Conservation (phyloP, 768 basidiomycete genomes). For the Rhodotorula paludigena region DNA sequence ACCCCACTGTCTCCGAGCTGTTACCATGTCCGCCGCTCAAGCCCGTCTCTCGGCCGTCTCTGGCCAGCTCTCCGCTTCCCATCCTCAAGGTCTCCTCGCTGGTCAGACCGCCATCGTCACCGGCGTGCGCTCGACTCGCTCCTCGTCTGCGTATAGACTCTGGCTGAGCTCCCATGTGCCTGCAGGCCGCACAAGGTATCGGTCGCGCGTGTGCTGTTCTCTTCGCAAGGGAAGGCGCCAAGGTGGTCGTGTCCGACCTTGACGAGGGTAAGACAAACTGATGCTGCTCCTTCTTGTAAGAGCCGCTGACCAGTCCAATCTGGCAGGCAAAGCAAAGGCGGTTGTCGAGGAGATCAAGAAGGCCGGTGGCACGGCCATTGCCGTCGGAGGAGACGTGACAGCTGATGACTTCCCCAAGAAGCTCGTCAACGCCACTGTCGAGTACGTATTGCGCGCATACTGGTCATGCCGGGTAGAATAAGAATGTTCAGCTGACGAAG, state of each 20-base stretch:
- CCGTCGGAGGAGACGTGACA: constrained; percentile 71
- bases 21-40: constrained; percentile 10
- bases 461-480: background rate
- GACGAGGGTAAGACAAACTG: constrained; percentile 53
- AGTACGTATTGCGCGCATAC: constrained; percentile 54
- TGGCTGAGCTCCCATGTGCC: background rate
- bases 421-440: constrained; percentile 67
- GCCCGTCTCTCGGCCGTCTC: constrained; percentile 18
- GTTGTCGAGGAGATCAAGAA: constrained; percentile 70
- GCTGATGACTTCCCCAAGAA: constrained; percentile 77
- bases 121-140: constrained; percentile 51
- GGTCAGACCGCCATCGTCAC: constrained; percentile 83
- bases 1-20: background rate
- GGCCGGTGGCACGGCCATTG: constrained; percentile 67
- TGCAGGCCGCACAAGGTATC: constrained; percentile 59
- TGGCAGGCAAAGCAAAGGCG: constrained; percentile 54
- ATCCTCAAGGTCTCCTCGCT: constrained; percentile 51
- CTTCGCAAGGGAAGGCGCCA: constrained; percentile 79
- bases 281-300: no score
- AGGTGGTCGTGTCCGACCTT: constrained; percentile 80
- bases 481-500: background rate
- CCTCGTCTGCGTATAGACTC: background rate
- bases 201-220: constrained; percentile 68
- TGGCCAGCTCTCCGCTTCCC: constrained; percentile 4
- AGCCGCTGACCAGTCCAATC: no score